phyloP scores from a whole-genome alignment of 257 asterid species.

The Ligustrum vulgare region DNA sequence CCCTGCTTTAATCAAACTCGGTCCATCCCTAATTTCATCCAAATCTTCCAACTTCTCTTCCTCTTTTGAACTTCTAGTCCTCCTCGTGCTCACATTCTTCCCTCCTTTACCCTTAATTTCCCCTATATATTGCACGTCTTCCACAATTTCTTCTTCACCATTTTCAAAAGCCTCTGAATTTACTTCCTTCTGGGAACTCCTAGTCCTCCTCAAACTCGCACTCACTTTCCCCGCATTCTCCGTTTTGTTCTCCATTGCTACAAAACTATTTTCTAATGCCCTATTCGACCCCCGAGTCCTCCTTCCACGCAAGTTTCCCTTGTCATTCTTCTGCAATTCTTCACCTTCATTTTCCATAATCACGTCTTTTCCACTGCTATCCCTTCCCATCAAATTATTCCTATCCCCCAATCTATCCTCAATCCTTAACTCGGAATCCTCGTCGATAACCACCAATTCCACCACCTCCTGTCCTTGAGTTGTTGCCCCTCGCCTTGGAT shows the following conservation, averaged over 20 bases:
- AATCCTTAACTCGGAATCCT: slow-evolving; percentile 45
- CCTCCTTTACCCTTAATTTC: slow-evolving; percentile 30
- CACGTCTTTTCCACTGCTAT: slow-evolving; percentile 17
- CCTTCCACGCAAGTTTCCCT: slow-evolving; percentile 19
- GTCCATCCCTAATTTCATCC: slow-evolving; percentile 15
- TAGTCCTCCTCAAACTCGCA: not conserved
- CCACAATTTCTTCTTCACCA: slow-evolving; percentile 12
- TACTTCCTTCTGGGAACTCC: slow-evolving; percentile 23
- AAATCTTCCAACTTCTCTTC: slow-evolving; percentile 17
- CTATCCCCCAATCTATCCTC: slow-evolving; percentile 1
- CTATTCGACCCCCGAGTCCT: slow-evolving; percentile 16
- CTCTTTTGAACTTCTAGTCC: slow-evolving; percentile 28
- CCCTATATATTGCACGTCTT: slow-evolving; percentile 19
- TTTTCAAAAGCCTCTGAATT: not conserved
- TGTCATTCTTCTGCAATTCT: not conserved
- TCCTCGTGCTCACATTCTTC: slow-evolving; percentile 20
- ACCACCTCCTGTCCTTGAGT: slow-evolving; percentile 25
- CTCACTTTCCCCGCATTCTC: not conserved
- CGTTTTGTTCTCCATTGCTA: slow-evolving; percentile 9
- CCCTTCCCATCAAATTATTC: slow-evolving; percentile 8
- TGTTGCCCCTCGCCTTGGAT: slow-evolving; percentile 31
- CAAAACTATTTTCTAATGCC: not conserved
- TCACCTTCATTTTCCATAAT: slow-evolving; percentile 10
- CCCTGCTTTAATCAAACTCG: slow-evolving; percentile 15
- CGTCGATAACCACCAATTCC: slow-evolving; percentile 40